Base-by-base conservation (phyloP, 2,329 filamentous ascomycete genomes). In the Microdochium trichocladiopsis region DNA sequence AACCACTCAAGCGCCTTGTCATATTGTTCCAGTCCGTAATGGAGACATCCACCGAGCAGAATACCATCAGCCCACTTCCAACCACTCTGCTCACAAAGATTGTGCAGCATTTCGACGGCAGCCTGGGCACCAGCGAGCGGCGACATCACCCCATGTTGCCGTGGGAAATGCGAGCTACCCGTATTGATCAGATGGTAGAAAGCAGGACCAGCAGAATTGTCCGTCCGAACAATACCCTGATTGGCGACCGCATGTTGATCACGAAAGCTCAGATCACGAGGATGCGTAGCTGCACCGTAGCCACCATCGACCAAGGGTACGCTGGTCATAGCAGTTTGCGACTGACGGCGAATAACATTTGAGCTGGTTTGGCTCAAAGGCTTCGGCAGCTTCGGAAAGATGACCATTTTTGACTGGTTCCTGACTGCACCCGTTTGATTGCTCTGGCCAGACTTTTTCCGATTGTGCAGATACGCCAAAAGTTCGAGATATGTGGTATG, bases 51-150 rank as follows among this genome's bases (percentile, higher is more conserved):
- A 37, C 88, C 90, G 6, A 97, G 75, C 37, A 97, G 75, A 75
- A 97, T 92, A 2, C 94, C 94, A 64, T 97, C 93, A 51, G 91
- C 80, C 94, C 94, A 99, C 60, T 84, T 81, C 88, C 90, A 94
- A 10, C 78, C 79, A 61, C 86, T 90, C 65, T 93, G 86, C 61
- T 88, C 83, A 64, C 90, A 95, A 6, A 95, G 71, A 57, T 77
- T 82, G 16, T 82, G 84, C 21, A 96, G 75, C 61, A 90, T 82
- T 36, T 88, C 82, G 21, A 95, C 69, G 2, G 88, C 87, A 6
- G 79, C 74, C 48, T 76, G 79, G 9, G 90, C 90, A 57, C 77
- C 80, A 51, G 75, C 67, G 22, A 78, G 63, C 3, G 78, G 74
- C 1, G 76, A 74, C 11, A 64, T 33, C 62, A 61, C 28, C 59